A percentile compares a stretch with the other conserved stretches of the same genome.
Evolutionary conservation across 106 monocot genomes (phyloP).

Genomic region (Cymbidium sinense): DNA sequence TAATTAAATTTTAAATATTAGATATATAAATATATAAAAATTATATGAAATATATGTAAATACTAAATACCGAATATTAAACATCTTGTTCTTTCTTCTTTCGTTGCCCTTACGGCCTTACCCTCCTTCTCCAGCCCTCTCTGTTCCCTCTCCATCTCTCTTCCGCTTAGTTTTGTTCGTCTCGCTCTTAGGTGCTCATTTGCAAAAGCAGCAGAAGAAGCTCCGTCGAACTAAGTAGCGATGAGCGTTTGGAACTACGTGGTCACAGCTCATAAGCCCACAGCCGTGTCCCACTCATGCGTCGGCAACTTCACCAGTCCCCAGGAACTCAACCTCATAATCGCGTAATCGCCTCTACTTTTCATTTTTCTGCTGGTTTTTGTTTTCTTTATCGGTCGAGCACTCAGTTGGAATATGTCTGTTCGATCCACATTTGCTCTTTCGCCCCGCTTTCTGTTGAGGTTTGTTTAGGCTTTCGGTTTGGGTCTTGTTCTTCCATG

Average conservation of each 20-base stretch:
- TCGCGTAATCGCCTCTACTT: conserved; percentile 39
- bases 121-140: no score
- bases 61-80: no score
- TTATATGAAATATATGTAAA: no score
- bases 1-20: no score
- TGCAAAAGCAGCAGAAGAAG: not conserved
- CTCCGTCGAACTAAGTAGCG: not conserved
- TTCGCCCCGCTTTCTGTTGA: not conserved
- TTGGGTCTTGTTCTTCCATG: not conserved
- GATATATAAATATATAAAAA: no score
- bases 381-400: not conserved
- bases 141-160: not conserved
- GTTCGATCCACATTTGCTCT: not conserved
- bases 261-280: conserved; percentile 99
- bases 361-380: not conserved
- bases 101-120: not conserved
- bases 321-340: conserved; percentile 95
- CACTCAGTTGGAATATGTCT: not conserved
- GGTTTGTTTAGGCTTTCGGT: not conserved
- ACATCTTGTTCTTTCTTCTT: no score
- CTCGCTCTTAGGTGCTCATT: not conserved
- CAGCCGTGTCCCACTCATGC: conserved; percentile 93
- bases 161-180: not conserved
- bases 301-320: conserved; percentile 98
- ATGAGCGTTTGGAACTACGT: conserved; percentile 99